Percentiles rank a stretch among this genome's conserved stretches.
Evolutionary conservation across 805 yeast species (phyloP).

Genomic region (Wickerhamomyces strasburgensis): DNA sequence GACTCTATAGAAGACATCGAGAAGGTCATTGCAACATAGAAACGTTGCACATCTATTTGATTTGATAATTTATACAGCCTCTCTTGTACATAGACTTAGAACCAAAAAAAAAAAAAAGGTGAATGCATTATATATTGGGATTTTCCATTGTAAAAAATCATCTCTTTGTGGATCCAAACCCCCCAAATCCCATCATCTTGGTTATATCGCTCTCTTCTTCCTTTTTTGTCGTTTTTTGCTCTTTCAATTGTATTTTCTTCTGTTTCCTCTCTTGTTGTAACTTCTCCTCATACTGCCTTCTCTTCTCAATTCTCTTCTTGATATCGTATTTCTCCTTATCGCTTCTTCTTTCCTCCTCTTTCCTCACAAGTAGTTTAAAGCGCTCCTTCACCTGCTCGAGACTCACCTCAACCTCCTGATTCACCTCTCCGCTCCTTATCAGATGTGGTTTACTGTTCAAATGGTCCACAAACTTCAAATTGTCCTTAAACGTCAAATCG

Average conservation of each 20-base stretch:
- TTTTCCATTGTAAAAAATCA: no score
- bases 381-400: conserved; percentile 42
- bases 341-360: conserved; percentile 15
- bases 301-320: conserved; percentile 35
- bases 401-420: conserved; percentile 38
- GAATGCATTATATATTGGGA: no score
- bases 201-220: conserved; percentile 26
- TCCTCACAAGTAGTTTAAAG: conserved; percentile 31
- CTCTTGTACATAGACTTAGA: no score
- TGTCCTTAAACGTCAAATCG: conserved; percentile 76
- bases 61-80: no score
- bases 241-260: conserved; percentile 12
- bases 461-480: conserved; percentile 77
- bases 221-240: conserved; percentile 11
- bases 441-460: conserved; percentile 70
- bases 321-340: conserved; percentile 28
- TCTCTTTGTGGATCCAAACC: conserved; percentile 48
- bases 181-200: conserved; percentile 54
- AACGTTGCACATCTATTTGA: no score
- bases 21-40: not conserved
- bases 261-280: conserved; percentile 25
- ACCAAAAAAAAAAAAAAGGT: no score
- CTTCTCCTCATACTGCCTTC: conserved; percentile 35
- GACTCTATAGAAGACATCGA: conserved; percentile 8
- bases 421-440: conserved; percentile 35